Conservation (phyloP, 768 basidiomycete genomes). For the Leccinum rimulosum region DNA sequence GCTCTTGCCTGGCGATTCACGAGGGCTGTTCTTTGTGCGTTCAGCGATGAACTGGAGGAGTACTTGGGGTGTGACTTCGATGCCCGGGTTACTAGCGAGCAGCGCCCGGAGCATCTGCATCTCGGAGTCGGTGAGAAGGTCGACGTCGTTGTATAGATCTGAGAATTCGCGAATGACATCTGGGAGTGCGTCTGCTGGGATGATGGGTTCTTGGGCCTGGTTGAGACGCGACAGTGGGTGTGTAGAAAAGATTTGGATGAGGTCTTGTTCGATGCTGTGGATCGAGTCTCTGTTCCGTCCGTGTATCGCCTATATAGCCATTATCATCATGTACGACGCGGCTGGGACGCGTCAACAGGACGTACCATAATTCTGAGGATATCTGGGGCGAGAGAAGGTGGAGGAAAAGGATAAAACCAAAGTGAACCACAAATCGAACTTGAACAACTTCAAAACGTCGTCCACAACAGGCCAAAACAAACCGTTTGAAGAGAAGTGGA, state of each 20-base stretch:
- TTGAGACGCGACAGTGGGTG: constrained; percentile 61
- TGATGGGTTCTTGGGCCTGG: constrained; percentile 57
- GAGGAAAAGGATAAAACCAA: constrained; percentile 5
- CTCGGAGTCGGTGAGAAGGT: constrained; percentile 67
- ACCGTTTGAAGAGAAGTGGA: too few relatives aligned
- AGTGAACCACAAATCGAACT: constrained; percentile 7
- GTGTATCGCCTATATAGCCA: constrained; percentile 28
- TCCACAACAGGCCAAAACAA: too few relatives aligned
- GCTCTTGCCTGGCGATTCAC: constrained; percentile 26
- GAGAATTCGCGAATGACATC: constrained; percentile 68
- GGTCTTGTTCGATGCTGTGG: constrained; percentile 65
- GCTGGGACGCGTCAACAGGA: constrained; percentile 9
- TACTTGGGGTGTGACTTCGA: constrained; percentile 67
- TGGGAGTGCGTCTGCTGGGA: constrained; percentile 69
- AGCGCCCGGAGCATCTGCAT: constrained; percentile 56
- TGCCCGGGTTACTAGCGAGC: constrained; percentile 55
- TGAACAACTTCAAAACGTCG: neutral
- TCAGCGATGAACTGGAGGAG: constrained; percentile 64
- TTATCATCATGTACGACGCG: constrained; percentile 2
- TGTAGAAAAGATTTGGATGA: constrained; percentile 62
- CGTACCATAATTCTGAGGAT: constrained; percentile 24
- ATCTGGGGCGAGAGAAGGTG: constrained; percentile 5
- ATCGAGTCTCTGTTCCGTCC: constrained; percentile 71
- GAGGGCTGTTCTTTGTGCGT: constrained; percentile 43
- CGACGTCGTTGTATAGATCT: constrained; percentile 53